Evolutionary conservation across 192 early-diverging fungal species (phyloP).

Genomic region (Hyaloraphidium curvatum): DNA sequence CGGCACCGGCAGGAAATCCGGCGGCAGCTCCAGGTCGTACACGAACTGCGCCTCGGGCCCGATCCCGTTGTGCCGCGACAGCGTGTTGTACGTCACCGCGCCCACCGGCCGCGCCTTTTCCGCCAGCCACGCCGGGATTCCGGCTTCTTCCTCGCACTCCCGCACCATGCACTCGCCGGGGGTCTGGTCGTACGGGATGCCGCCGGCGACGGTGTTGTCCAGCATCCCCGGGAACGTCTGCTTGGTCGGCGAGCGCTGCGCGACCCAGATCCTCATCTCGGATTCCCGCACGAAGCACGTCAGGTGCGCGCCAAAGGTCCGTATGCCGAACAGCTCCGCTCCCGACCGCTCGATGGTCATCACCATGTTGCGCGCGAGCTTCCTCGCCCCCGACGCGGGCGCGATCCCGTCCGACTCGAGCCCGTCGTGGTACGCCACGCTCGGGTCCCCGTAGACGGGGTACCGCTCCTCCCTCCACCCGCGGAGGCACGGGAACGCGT

Average conservation of each 20-base stretch:
- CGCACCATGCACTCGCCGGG: conserved; percentile 50
- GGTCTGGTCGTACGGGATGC: conserved; percentile 40
- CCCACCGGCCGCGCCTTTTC: conserved; percentile 28
- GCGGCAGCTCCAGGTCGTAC: conserved; percentile 62
- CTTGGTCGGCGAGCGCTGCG: conserved; percentile 51
- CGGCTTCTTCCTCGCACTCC: conserved; percentile 83
- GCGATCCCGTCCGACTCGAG: neutral
- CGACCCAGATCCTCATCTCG: conserved; percentile 70
- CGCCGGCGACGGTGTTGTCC: conserved; percentile 61
- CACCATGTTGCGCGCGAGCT: conserved; percentile 14
- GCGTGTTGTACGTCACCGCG: conserved; percentile 4
- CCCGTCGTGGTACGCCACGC: neutral
- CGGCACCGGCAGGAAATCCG: conserved; percentile 36
- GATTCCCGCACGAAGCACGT: conserved; percentile 42
- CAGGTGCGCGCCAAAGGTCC: conserved; percentile 74
- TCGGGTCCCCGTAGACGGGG: conserved; percentile 56
- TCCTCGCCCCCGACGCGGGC: neutral
- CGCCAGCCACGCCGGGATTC: conserved; percentile 35
- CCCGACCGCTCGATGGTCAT: conserved; percentile 65
- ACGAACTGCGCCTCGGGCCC: conserved; percentile 72
- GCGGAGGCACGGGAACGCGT: conserved; percentile 12
- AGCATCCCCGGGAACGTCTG: conserved; percentile 71
- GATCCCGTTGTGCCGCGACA: conserved; percentile 26
- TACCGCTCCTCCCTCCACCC: conserved; percentile 81
- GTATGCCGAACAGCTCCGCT: conserved; percentile 56